Conservation (phyloP, 2,329 filamentous ascomycete genomes). For the Apiospora koreana region DNA sequence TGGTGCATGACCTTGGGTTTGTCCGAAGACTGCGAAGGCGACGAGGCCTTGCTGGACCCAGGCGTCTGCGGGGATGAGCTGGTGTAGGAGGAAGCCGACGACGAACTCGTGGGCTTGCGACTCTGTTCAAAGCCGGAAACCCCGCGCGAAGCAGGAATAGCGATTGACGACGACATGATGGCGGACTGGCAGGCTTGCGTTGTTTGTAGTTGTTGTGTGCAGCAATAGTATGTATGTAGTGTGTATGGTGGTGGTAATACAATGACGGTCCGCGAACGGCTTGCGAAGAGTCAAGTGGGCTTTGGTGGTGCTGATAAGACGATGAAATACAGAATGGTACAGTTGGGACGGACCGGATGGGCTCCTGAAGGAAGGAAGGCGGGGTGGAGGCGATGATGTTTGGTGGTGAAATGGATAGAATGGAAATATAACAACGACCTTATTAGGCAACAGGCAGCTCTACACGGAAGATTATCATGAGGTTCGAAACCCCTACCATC, state of each 20-base stretch:
- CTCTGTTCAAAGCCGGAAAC: constrained; percentile 38
- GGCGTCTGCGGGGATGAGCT: constrained; percentile 52
- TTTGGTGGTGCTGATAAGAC: not conserved
- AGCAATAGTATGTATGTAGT: not conserved
- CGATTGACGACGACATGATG: constrained; percentile 68
- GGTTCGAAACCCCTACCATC: constrained; percentile 5
- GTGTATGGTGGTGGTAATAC: not conserved
- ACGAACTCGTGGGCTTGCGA: constrained; percentile 51
- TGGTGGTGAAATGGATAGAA: not conserved
- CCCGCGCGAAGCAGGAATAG: constrained; percentile 57
- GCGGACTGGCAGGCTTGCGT: constrained; percentile 16
- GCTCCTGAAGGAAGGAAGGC: not conserved
- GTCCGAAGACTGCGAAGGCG: constrained; percentile 42
- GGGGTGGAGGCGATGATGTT: not conserved
- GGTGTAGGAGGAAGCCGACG: constrained; percentile 60
- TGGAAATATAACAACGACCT: not conserved
- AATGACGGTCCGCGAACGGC: not conserved
- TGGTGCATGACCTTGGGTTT: constrained; percentile 49
- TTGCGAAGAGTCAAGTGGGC: not conserved
- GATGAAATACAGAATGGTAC: constrained; percentile 3
- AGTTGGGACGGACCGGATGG: not conserved
- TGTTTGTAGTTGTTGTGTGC: not conserved
- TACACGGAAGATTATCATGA: not conserved
- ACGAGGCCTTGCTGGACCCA: constrained; percentile 38
- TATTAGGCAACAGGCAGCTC: constrained; percentile 2